phyloP scores from a whole-genome alignment of 108 stramenopile genomes.

The Skeletonema grethae region DNA sequence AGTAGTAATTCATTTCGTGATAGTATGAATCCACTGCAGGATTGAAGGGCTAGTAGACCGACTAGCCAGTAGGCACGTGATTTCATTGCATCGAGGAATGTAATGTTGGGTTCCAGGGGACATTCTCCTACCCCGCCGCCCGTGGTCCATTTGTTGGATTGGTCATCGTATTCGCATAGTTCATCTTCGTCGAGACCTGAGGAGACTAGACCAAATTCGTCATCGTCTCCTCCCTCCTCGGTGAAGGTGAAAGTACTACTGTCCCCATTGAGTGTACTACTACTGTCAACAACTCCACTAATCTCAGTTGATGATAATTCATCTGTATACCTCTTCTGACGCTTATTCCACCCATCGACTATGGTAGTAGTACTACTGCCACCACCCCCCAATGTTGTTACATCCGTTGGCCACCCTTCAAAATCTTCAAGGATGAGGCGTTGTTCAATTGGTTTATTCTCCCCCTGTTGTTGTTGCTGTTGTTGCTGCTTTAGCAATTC shows the following conservation, averaged over 20 bases:
- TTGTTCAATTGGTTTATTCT: conserved; percentile 11
- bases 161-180: conserved; percentile 23
- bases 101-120: conserved; percentile 47
- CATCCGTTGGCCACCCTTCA: conserved; percentile 55
- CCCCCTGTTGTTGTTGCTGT: not conserved
- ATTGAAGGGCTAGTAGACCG: conserved; percentile 55
- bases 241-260: no score
- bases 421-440: conserved; percentile 62
- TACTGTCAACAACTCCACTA: not conserved
- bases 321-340: conserved; percentile 25
- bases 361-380: not conserved
- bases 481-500: conserved; percentile 17
- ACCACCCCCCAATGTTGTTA: conserved; percentile 20
- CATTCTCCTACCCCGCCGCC: conserved; percentile 28
- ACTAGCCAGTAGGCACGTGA: conserved; percentile 56
- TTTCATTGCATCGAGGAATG: conserved; percentile 44
- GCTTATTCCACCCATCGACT: conserved; percentile 34
- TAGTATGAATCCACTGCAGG: conserved; percentile 50
- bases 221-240: no score
- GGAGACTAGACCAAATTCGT: conserved; percentile 32
- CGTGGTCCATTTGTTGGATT: conserved; percentile 16
- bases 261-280: no score
- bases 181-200: conserved; percentile 2
- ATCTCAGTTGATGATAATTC: no score
- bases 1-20: conserved; percentile 50